Percentiles rank a stretch among this genome's conserved stretches.
Conservation (phyloP, 768 basidiomycete genomes). For the Pleurotus salmoneostramineus region DNA sequence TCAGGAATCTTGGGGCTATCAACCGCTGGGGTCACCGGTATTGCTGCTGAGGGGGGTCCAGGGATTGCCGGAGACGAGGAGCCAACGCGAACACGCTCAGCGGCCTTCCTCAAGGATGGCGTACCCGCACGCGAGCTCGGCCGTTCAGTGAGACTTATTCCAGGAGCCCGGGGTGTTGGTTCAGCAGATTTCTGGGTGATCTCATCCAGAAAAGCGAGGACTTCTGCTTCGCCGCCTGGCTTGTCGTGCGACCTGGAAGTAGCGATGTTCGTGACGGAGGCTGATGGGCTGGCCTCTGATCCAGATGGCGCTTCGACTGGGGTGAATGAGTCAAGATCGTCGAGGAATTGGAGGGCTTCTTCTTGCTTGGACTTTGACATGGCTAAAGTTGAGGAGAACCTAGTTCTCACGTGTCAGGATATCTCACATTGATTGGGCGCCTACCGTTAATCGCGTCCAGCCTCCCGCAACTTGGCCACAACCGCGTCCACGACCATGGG, state of each 20-base stretch:
- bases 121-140: slow-evolving; percentile 65
- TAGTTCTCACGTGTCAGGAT: neutral
- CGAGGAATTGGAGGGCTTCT: slow-evolving; percentile 90
- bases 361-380: slow-evolving; percentile 75
- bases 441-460: neutral
- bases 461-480: slow-evolving; percentile 8
- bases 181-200: slow-evolving; percentile 90
- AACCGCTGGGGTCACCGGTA: slow-evolving; percentile 18
- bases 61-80: neutral
- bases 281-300: slow-evolving; percentile 11
- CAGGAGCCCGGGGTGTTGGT: slow-evolving; percentile 53
- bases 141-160: slow-evolving; percentile 45
- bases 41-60: slow-evolving; percentile 1
- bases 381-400: slow-evolving; percentile 22
- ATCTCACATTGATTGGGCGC: neutral
- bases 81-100: slow-evolving; percentile 51
- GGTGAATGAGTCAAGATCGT: slow-evolving; percentile 86
- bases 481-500: neutral
- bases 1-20: slow-evolving; percentile 19
- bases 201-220: slow-evolving; percentile 91
- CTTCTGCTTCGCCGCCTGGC: slow-evolving; percentile 47
- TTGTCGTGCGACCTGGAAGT: slow-evolving; percentile 37
- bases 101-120: slow-evolving; percentile 69
- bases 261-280: slow-evolving; percentile 13
- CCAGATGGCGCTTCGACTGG: slow-evolving; percentile 23